Percentiles rank a stretch among this genome's conserved stretches.
phyloP scores from a whole-genome alignment of 1,139 yeast species.

The Debaryomyces sp. region DNA sequence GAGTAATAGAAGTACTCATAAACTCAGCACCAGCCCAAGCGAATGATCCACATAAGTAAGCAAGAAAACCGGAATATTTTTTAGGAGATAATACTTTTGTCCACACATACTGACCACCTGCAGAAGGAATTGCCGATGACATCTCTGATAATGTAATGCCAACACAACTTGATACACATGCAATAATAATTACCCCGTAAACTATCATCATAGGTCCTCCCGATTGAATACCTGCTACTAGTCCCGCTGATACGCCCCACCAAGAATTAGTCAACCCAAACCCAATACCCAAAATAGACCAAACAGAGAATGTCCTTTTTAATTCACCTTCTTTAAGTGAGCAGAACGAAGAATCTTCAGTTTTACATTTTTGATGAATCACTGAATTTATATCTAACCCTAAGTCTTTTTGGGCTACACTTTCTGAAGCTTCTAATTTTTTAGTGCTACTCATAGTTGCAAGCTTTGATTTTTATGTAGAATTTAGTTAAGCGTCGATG shows the following conservation, averaged over 20 bases:
- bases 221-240: conserved; percentile 62
- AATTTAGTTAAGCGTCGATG: too few relatives aligned
- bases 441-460: background rate
- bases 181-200: conserved; percentile 67
- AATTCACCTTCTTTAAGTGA: conserved; percentile 30
- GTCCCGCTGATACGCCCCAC: conserved; percentile 68
- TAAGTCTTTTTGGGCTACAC: background rate
- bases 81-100: conserved; percentile 56
- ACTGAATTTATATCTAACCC: background rate
- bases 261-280: conserved; percentile 72
- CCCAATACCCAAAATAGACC: conserved; percentile 66
- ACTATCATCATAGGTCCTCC: conserved; percentile 72
- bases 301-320: conserved; percentile 52
- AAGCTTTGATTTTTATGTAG: too few relatives aligned
- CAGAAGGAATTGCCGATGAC: conserved; percentile 55
- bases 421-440: background rate
- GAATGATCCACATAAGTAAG: conserved; percentile 57
- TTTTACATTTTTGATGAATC: conserved; percentile 1
- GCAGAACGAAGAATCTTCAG: background rate
- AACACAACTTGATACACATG: conserved; percentile 44
- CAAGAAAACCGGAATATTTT: conserved; percentile 47
- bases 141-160: conserved; percentile 51
- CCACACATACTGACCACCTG: conserved; percentile 68
- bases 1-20: conserved; percentile 57
- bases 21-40: conserved; percentile 63